Base-by-base conservation (phyloP, 139 green algal genomes). In the Mesotaenium endlicherianum region DNA sequence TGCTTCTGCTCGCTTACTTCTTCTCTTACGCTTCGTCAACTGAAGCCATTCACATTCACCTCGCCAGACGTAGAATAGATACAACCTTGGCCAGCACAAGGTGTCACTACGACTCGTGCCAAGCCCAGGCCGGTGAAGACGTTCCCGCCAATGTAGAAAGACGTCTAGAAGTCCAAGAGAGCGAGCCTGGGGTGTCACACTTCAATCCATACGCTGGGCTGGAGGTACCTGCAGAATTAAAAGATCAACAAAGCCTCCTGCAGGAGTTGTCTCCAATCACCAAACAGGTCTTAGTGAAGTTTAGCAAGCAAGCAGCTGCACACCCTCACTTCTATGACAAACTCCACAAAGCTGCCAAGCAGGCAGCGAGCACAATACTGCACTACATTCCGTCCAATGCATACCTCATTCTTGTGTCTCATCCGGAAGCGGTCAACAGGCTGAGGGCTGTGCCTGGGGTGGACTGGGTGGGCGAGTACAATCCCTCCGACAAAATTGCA, bases 271-370 rank as follows among this genome's bases (percentile, higher is more conserved):
- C 4, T 11, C 47, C 31, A 77, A 3, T 4, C 4, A 11, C 3
- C 3, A 77, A 77, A 39, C 69, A 77, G 42, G 60, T 72, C 8
- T 11, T 72, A 11, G 60, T 72, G 31, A 77, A 77, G 38, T 31
- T 53, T 5, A 77, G 5, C 47, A 47, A 77, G 31, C 20, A 77
- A 77, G 36, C 69, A 45, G 49, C 34, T 45, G 3, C n/a, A n/a
- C 3, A 11, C 4, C 3, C 69, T 31, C 4, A 3, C 3, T 57
- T 53, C 30, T 77, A 45, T 59, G 69, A 44, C 47, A 3, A 16
- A 16, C 31, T 77, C 31, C 69, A 77, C 31, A 39, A 3, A 53
- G 69, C 42, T 3, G 69, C 31, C 3, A 5, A 3, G 17, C 3
- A 47, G 38, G 30, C 60, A 6, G 60, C 8, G 43, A 72, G 60